Evolutionary conservation across 1,284 basidiomycete genomes (phyloP), one percentile per base, ranked within the genome.

Genomic region (Puccinia triticina): DNA sequence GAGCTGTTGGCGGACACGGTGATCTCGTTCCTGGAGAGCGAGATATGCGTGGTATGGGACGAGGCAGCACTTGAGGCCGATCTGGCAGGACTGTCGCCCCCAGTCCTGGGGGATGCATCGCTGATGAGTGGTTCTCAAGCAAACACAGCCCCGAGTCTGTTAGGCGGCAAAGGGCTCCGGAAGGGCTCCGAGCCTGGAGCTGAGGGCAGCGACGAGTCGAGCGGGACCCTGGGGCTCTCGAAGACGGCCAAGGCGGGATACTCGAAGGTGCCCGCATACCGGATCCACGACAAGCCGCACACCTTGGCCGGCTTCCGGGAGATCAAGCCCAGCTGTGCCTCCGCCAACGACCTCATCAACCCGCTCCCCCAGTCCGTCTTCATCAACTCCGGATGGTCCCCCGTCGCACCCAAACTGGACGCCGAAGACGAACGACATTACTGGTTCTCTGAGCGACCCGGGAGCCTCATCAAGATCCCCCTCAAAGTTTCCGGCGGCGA

Each of bases 301-400:
- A 89, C 90, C 84, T 84, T 89, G 85, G 76, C 89, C 1, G 87
- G 89, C n/a, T 95, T 93, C 87, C 90, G 93, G 85, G 95, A 97
- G 87, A 91, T 95, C 76, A 90, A 91, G 77, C 95, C 96, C 18
- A 94, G 90, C 88, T 98, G 96, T 87, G 94, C 93, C 0, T 92
- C 92, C 26, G 95, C 95, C 32, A 96, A 96, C 87, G 95, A 98
- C 87, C 89, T 98, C 64, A 93, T 97, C 86, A 96, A 96, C 88
- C 96, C 95, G 1, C 89, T 98, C 0, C 95, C 95, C 16, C 91
- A 92, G 0, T 93, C 92, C 34, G 88, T 96, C 84, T 97, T 98
- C 88, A 92, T 92, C 83, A 95, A 94, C 43, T 92, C 92, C 0
- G 96, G 95, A 3, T 98, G 95, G 95, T 89, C 89, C 82, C 91